phyloP scores from a whole-genome alignment of 345 rosid genomes.

The Euclidium syriacum region DNA sequence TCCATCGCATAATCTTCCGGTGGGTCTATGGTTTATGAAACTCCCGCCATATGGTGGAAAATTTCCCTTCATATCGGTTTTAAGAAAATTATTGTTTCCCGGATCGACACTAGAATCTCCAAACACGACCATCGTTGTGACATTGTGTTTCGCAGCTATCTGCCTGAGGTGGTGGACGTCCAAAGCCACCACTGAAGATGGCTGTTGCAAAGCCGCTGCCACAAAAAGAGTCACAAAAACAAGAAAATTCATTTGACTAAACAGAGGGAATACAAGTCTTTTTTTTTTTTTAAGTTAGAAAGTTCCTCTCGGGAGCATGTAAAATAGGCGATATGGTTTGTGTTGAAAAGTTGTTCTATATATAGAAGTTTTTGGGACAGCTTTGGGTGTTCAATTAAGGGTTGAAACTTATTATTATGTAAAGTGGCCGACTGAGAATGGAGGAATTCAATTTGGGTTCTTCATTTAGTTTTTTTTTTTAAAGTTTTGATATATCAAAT shows the following conservation, averaged over 20 bases:
- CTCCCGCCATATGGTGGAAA: slow-evolving; percentile 66
- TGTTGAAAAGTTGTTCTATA: not conserved
- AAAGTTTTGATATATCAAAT: not conserved
- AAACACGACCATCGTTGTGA: slow-evolving; percentile 60
- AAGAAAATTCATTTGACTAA: not conserved
- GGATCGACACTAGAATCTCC: slow-evolving; percentile 91
- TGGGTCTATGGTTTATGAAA: slow-evolving; percentile 52
- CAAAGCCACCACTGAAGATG: slow-evolving; percentile 17
- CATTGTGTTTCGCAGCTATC: slow-evolving; percentile 46
- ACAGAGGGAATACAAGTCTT: not conserved
- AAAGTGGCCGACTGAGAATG: slow-evolving; percentile 1
- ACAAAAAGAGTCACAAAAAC: slow-evolving; percentile 16
- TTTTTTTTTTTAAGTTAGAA: not conserved
- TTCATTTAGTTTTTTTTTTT: slow-evolving; percentile 1
- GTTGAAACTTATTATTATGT: slow-evolving; percentile 14
- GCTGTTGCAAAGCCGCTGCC: slow-evolving; percentile 2
- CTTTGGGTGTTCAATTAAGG: slow-evolving; percentile 9
- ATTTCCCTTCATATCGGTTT: slow-evolving; percentile 48
- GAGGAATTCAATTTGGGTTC: not conserved
- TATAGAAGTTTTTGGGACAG: slow-evolving; percentile 5
- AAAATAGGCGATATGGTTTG: not conserved
- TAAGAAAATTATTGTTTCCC: slow-evolving; percentile 61
- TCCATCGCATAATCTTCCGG: slow-evolving; percentile 66
- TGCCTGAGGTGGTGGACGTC: slow-evolving; percentile 28
- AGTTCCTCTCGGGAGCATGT: not conserved